Conservation (phyloP, 257 asterid species). For the Cordia subcordata region DNA sequence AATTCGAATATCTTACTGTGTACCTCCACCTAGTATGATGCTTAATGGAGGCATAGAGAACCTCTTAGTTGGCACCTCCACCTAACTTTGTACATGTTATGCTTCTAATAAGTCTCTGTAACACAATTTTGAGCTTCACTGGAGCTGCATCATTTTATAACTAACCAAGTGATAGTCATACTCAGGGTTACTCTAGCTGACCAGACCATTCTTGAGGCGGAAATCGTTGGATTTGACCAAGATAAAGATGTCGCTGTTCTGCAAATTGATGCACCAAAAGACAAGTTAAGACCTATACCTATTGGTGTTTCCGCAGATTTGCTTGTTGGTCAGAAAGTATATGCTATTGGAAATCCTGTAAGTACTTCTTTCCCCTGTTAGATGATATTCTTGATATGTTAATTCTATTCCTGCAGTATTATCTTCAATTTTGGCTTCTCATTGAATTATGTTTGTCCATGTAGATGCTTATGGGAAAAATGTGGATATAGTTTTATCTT, state of each 20-base stretch:
- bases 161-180: slow-evolving; percentile 17
- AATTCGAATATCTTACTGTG: too few species aligned
- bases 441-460: too few species aligned
- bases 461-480: too few species aligned
- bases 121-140: neutral
- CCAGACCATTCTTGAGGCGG: slow-evolving; percentile 83
- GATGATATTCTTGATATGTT: too few species aligned
- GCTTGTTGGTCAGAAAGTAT: slow-evolving; percentile 98
- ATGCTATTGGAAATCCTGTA: slow-evolving; percentile 95
- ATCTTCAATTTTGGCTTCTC: too few species aligned
- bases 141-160: slow-evolving; percentile 3
- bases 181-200: slow-evolving; percentile 82
- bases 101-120: slow-evolving; percentile 3
- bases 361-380: slow-evolving; percentile 14
- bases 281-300: slow-evolving; percentile 84
- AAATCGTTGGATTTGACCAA: slow-evolving; percentile 93
- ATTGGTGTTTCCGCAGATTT: slow-evolving; percentile 86
- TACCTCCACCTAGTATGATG: too few species aligned
- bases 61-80: too few species aligned
- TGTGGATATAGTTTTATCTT: too few species aligned
- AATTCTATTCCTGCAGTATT: too few species aligned
- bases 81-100: neutral
- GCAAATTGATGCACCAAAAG: slow-evolving; percentile 62
- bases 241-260: slow-evolving; percentile 97
- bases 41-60: too few species aligned